Conservation (phyloP, 1,284 basidiomycete species). For the Cutaneotrichosporon sp. region DNA sequence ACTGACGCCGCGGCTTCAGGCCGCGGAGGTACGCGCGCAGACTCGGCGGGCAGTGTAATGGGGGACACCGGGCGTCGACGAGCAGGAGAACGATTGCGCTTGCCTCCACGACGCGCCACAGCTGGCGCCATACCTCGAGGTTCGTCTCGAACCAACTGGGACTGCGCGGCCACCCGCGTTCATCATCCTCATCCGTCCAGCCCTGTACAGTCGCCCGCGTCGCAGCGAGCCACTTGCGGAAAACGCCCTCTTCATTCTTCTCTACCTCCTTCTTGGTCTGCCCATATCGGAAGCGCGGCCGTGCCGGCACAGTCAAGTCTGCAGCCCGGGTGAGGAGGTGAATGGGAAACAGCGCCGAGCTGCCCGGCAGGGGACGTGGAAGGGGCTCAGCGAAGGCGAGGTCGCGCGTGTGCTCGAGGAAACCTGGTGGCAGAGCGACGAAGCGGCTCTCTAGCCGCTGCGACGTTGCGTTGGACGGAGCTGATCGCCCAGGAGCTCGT, state of each 20-base stretch:
- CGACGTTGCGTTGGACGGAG: background rate
- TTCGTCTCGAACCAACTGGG: conserved; percentile 78
- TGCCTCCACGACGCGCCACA: conserved; percentile 78
- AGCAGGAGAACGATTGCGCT: conserved; percentile 78
- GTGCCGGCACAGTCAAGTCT: conserved; percentile 55
- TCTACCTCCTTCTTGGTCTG: conserved; percentile 81
- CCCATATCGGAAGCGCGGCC: conserved; percentile 79
- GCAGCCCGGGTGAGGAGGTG: conserved; percentile 22
- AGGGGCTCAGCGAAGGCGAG: conserved; percentile 58
- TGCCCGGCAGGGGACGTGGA: conserved; percentile 56
- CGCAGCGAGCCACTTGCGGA: conserved; percentile 66
- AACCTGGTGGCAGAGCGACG: conserved; percentile 59
- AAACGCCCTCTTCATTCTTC: conserved; percentile 71
- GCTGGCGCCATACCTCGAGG: conserved; percentile 82
- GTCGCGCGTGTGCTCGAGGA: conserved; percentile 60
- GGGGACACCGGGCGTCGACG: conserved; percentile 79
- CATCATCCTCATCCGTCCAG: conserved; percentile 52
- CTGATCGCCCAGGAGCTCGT: background rate
- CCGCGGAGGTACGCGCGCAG: conserved; percentile 51
- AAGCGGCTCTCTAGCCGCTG: conserved; percentile 50
- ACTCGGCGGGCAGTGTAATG: conserved; percentile 55
- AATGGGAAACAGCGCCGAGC: conserved; percentile 51
- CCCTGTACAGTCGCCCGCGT: conserved; percentile 57
- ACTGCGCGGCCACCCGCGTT: conserved; percentile 24
- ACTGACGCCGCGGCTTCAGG: conserved; percentile 52